Conservation (phyloP, 2,329 filamentous ascomycete species). For the Beauveria australis region DNA sequence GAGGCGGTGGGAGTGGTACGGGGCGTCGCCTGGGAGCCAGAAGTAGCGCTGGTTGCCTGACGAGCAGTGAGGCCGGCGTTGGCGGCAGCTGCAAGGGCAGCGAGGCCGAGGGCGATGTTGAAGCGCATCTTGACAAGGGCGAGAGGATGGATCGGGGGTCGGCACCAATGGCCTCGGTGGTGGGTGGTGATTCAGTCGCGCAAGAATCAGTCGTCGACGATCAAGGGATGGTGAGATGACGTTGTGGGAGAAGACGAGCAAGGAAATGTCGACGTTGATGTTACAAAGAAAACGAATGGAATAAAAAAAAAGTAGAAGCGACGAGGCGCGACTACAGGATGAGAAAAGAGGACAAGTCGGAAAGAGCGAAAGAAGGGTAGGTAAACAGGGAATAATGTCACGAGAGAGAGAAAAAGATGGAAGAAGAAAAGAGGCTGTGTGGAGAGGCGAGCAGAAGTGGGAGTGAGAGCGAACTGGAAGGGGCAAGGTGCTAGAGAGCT, state of each 20-base stretch:
- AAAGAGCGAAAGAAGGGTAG: conserved; percentile 7
- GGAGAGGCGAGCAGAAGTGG: neutral
- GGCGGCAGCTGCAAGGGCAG: conserved; percentile 15
- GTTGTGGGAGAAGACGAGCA: neutral
- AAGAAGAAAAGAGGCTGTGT: neutral
- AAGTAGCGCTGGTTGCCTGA: neutral
- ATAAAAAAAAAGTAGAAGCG: neutral
- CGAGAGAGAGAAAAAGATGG: conserved; percentile 8
- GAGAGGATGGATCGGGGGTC: neutral
- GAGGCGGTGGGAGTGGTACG: neutral
- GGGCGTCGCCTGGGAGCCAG: neutral
- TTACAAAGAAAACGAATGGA: neutral
- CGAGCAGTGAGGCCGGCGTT: conserved; percentile 11
- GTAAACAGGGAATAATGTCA: conserved; percentile 3
- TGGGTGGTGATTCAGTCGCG: neutral
- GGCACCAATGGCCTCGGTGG: conserved; percentile 3
- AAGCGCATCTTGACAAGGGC: conserved; percentile 1
- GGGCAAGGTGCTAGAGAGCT: neutral
- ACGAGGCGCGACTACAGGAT: neutral
- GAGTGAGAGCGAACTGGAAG: neutral
- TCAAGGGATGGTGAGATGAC: neutral
- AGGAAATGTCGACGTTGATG: neutral
- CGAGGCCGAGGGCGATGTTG: conserved; percentile 16
- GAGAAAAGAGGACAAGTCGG: neutral
- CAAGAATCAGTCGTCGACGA: neutral